phyloP scores from a whole-genome alignment of 257 asterid species.

The Linaria vulgaris region DNA sequence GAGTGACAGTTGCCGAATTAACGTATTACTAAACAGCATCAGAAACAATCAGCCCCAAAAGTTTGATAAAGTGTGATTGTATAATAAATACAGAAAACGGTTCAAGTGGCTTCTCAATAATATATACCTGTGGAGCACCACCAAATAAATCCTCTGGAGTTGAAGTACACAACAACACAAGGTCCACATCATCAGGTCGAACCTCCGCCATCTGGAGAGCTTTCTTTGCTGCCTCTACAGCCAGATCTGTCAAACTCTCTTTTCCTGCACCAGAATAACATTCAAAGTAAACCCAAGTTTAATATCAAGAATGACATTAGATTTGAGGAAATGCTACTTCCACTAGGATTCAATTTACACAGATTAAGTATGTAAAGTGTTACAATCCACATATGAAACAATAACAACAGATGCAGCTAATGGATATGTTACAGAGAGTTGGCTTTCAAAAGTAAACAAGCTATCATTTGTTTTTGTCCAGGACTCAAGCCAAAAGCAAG shows the following conservation, averaged over 20 bases:
- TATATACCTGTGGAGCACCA: slow-evolving; percentile 83
- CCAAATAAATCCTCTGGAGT: slow-evolving; percentile 92
- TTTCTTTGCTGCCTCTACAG: slow-evolving; percentile 74
- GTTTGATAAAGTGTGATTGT: too few relatives aligned
- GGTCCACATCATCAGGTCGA: slow-evolving; percentile 73
- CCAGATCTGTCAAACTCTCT: slow-evolving; percentile 64
- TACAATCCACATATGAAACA: too few relatives aligned
- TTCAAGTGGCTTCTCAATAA: too few relatives aligned
- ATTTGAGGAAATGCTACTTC: not conserved
- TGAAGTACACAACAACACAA: slow-evolving; percentile 74
- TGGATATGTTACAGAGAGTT: too few relatives aligned
- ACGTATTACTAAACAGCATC: too few relatives aligned
- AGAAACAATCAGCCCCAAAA: too few relatives aligned
- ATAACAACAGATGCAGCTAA: too few relatives aligned
- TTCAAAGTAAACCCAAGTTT: not conserved
- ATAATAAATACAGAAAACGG: not conserved
- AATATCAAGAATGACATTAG: not conserved
- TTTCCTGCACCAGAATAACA: slow-evolving; percentile 48
- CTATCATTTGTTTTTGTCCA: too few relatives aligned
- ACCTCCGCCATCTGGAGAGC: slow-evolving; percentile 95
- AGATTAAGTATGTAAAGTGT: not conserved
- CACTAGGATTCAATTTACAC: not conserved
- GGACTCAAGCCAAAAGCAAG: too few relatives aligned
- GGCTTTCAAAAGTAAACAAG: too few relatives aligned
- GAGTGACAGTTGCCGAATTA: too few relatives aligned